Conservation (phyloP, 148 eudicot genomes). For the Dianthus caryophyllus region DNA sequence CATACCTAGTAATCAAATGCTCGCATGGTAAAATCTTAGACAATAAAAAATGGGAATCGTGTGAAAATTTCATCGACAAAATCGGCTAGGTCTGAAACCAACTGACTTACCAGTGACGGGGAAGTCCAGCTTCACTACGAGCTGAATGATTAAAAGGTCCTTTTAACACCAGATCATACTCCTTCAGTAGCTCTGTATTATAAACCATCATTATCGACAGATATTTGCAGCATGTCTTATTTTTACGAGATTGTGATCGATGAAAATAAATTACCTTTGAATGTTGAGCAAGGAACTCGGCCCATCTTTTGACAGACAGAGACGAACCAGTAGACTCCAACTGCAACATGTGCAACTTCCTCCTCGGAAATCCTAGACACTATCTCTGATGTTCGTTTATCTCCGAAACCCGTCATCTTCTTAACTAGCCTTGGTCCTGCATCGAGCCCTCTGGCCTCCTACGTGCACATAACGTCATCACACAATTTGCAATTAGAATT, state of each 20-base stretch:
- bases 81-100: neutral
- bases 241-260: neutral
- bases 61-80: neutral
- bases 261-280: conserved; percentile 47
- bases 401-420: conserved; percentile 81
- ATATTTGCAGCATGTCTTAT: conserved; percentile 2
- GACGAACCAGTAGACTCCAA: conserved; percentile 85
- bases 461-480: neutral
- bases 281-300: conserved; percentile 64
- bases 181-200: conserved; percentile 55
- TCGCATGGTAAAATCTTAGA: neutral
- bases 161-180: conserved; percentile 74
- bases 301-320: conserved; percentile 76
- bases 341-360: conserved; percentile 96
- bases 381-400: conserved; percentile 63
- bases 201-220: neutral
- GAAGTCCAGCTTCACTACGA: conserved; percentile 84
- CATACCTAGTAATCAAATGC: conserved; percentile 57
- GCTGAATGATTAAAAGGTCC: conserved; percentile 86
- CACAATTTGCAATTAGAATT: neutral
- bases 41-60: too few species aligned
- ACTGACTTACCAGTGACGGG: conserved; percentile 72
- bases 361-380: conserved; percentile 83
- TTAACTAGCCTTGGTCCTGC: conserved; percentile 93
- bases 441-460: conserved; percentile 99